These are phyloP conservation scores for Starmerella apicola DNA, from an alignment of 805 yeast species.

Conservation along the genomic window DNA sequence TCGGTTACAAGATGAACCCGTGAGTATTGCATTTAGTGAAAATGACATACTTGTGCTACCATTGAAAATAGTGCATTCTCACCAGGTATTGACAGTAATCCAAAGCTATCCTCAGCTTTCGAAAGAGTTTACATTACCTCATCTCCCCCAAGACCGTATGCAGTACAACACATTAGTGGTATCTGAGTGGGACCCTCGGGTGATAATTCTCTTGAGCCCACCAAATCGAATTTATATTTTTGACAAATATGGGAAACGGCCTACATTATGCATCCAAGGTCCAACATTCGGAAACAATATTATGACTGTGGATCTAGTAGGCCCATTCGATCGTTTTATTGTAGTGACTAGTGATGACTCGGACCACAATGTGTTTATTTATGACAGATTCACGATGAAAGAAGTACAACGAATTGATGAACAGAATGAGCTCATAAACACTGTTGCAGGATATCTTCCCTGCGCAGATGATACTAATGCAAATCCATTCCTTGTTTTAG, in stretches of 20 bases:
- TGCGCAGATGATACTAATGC: no score
- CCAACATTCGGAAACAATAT: constrained; percentile 47
- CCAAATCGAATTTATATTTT: constrained; percentile 6
- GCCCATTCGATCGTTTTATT: constrained; percentile 52
- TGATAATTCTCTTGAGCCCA: constrained; percentile 5
- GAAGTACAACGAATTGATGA: constrained; percentile 49
- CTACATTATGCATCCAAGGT: constrained; percentile 28
- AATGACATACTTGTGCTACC: constrained; percentile 2
- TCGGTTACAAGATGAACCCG: neutral
- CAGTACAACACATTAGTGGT: constrained; percentile 2
- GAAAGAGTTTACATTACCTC: no score
- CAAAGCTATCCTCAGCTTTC: no score
- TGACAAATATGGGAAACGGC: constrained; percentile 6
- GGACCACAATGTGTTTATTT: constrained; percentile 39
- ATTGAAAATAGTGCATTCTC: neutral
- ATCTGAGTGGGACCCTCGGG: constrained; percentile 11
- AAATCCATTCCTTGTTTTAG: constrained; percentile 43
- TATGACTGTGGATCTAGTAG: constrained; percentile 68
- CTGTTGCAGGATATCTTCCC: constrained; percentile 53
- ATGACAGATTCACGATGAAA: constrained; percentile 65
- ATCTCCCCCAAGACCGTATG: neutral
- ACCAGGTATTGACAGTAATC: constrained; percentile 3
- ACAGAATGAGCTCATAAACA: constrained; percentile 56
- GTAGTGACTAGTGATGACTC: constrained; percentile 82
- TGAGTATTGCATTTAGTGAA: neutral